A percentile compares a stretch with the other conserved stretches of the same genome.
Conservation (phyloP, 345 rosid species). For the Corymbia maculata region DNA sequence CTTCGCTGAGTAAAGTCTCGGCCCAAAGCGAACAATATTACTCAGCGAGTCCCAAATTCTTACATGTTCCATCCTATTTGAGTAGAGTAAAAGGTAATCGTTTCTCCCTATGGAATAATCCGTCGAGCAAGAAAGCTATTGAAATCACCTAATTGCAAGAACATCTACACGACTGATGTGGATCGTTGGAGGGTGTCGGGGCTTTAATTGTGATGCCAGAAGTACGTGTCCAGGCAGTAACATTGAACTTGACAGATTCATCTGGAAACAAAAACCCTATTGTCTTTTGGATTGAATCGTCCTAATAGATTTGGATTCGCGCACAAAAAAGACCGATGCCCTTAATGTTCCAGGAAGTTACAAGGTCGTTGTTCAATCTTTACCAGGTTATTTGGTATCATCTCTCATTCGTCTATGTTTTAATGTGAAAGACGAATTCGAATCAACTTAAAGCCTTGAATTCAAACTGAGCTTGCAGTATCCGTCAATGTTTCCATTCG, state of each 20-base stretch:
- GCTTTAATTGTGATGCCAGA: not conserved
- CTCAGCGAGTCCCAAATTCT: too few relatives aligned
- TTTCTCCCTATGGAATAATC: not conserved
- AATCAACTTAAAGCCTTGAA: not conserved
- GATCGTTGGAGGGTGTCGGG: not conserved
- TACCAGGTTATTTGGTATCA: not conserved
- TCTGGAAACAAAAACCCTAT: not conserved
- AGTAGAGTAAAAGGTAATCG: not conserved
- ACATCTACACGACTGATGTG: not conserved
- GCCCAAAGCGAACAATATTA: too few relatives aligned
- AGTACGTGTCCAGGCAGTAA: not conserved
- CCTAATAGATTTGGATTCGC: too few relatives aligned
- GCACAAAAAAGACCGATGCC: not conserved
- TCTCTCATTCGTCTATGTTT: not conserved
- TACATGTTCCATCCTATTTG: not conserved
- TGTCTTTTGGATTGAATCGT: not conserved
- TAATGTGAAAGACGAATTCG: not conserved
- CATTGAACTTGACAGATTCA: not conserved
- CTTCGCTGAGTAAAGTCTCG: too few relatives aligned
- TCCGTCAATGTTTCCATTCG: not conserved
- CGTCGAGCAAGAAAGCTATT: not conserved
- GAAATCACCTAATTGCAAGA: not conserved
- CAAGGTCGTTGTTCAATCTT: not conserved
- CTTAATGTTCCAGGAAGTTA: not conserved
- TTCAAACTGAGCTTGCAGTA: not conserved